phyloP scores from a whole-genome alignment of 2,329 filamentous ascomycete species.

The Claviceps citrina region DNA sequence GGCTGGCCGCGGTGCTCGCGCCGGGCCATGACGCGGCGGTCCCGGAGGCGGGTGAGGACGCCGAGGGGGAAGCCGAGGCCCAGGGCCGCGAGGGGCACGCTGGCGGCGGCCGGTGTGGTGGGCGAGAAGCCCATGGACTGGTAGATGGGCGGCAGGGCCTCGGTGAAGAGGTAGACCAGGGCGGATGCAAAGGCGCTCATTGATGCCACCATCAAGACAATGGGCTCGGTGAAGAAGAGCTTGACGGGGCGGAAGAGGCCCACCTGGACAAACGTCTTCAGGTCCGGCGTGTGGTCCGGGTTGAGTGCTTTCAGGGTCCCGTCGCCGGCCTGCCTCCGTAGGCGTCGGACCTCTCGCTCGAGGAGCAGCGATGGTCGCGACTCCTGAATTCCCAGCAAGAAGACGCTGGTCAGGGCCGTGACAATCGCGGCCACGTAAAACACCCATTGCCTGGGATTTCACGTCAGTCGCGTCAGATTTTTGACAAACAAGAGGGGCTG shows the following conservation, averaged over 20 bases:
- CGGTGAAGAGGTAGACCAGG: background rate
- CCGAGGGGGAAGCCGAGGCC: background rate
- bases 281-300: background rate
- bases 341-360: background rate
- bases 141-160: background rate
- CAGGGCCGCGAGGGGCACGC: background rate
- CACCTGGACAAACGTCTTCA: background rate
- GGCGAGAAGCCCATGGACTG: background rate
- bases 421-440: background rate
- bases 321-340: background rate
- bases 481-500: too few species aligned
- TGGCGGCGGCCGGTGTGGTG: too few species aligned
- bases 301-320: background rate
- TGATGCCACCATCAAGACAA: background rate
- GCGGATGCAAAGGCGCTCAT: background rate
- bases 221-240: slow-evolving; percentile 2
- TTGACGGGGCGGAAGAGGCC: background rate
- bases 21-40: background rate
- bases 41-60: background rate
- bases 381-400: background rate
- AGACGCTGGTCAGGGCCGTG: background rate
- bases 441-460: background rate
- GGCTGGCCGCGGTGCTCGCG: background rate
- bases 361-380: background rate
- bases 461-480: too few species aligned